Conservation (phyloP, 805 yeast species). For the Candida quercuum region DNA sequence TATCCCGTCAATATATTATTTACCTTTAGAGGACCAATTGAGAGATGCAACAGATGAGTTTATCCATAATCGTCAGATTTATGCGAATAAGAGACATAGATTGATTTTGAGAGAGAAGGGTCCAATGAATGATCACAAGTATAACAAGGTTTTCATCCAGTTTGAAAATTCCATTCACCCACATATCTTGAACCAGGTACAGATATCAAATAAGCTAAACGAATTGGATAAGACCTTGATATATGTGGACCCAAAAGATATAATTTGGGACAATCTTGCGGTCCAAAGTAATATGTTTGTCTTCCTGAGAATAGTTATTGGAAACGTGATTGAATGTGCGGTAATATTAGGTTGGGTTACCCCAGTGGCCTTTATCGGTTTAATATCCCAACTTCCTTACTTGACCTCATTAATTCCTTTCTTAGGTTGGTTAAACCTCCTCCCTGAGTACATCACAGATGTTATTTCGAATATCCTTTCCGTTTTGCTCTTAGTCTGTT, state of each 20-base stretch:
- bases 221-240: conserved; percentile 37
- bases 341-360: conserved; percentile 68
- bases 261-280: conserved; percentile 64
- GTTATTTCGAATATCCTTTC: conserved; percentile 62
- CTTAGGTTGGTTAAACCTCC: conserved; percentile 44
- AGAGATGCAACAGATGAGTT: conserved; percentile 1
- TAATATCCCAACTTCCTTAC: conserved; percentile 69
- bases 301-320: conserved; percentile 35
- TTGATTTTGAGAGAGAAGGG: conserved; percentile 17
- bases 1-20: conserved; percentile 5
- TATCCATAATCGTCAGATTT: conserved; percentile 5
- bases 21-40: conserved; percentile 1
- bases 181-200: conserved; percentile 56
- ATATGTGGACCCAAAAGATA: conserved; percentile 60
- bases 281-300: conserved; percentile 31
- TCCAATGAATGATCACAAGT: conserved; percentile 22
- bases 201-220: conserved; percentile 39
- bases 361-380: conserved; percentile 78
- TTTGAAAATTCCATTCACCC: conserved; percentile 55
- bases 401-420: conserved; percentile 57
- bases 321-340: conserved; percentile 39
- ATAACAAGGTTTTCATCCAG: conserved; percentile 52
- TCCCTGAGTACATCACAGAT: conserved; percentile 50
- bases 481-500: conserved; percentile 53
- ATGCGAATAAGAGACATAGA: conserved; percentile 9